These are phyloP conservation scores for Penicillium sp. DNA, from an alignment of 2,329 filamentous ascomycete species.

Conservation along the genomic window DNA sequence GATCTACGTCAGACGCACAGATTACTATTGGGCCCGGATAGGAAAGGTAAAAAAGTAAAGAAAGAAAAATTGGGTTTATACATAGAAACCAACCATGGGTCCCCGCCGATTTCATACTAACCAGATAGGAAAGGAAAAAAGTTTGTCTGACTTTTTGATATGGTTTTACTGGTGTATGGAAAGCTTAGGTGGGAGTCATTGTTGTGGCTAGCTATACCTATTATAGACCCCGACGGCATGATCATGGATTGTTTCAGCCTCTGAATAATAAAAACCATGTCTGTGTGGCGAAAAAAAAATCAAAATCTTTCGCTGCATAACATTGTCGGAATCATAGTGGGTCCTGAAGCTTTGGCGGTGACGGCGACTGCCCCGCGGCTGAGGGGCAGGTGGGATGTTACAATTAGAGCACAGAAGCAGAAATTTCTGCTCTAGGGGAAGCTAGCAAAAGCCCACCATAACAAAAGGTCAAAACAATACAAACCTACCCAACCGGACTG, in stretches of 20 bases:
- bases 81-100: not conserved
- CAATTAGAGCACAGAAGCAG: not conserved
- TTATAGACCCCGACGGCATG: not conserved
- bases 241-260: not conserved
- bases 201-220: not conserved
- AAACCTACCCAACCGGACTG: constrained; percentile 20
- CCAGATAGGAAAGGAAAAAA: not conserved
- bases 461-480: constrained; percentile 14
- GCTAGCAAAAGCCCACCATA: not conserved
- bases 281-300: constrained; percentile 10
- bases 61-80: not conserved
- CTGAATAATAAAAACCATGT: not conserved
- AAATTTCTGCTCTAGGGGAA: not conserved
- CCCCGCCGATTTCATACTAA: not conserved
- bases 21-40: constrained; percentile 1
- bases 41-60: constrained; percentile 1
- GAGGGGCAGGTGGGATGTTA: constrained; percentile 5
- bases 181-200: not conserved
- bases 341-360: constrained; percentile 20
- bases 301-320: constrained; percentile 9
- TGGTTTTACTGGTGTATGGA: not conserved
- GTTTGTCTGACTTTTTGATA: not conserved
- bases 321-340: constrained; percentile 5
- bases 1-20: constrained; percentile 16
- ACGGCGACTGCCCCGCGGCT: constrained; percentile 8